Evolutionary conservation across 805 yeast genomes (phyloP), one percentile per base, ranked within the genome.

Genomic region (Hanseniaspora taiwanica): DNA sequence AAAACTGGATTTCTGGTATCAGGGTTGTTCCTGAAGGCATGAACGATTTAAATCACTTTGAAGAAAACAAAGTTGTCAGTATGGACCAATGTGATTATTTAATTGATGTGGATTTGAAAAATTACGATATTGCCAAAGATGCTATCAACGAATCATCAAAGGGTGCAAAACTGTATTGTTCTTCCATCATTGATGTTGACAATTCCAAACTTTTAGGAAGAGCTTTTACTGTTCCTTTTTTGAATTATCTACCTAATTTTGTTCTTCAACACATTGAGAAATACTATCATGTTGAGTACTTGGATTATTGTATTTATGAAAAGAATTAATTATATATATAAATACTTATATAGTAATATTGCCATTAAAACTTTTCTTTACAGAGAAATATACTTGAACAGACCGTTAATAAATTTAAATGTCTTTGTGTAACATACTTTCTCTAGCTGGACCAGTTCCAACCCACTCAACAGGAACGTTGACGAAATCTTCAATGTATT

Each of bases 361-460:
- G n/a, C n/a, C n/a, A n/a, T n/a, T n/a, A n/a, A n/a, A n/a, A n/a
- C n/a, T n/a, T n/a, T n/a, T n/a, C n/a, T n/a, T n/a, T n/a, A n/a
- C n/a, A n/a, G n/a, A n/a, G n/a, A n/a, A n/a, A n/a, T n/a, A n/a
- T n/a, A n/a, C n/a, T n/a, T n/a, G n/a, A n/a, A n/a, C n/a, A n/a
- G n/a, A n/a, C n/a, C n/a, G n/a, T n/a, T 6, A 31, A 8, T 31
- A 16, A 31, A 31, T 14, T 8, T 45, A 47, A 42, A 49, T 42
- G 44, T 56, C 48, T 59, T 76, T 79, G 51, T 74, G 76, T 52
- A 86, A 71, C 96, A 86, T 87, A 27, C 87, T 77, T 42, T 81
- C 94, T 68, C 97, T 82, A 40, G 85, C 94, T 47, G 98, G 96
- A 47, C 98, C 98, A 43, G 94, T 91, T 59, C 98, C 98, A 46